Evolutionary conservation across 805 yeast species (phyloP).

Genomic region (Starmerella khaoyaiensis): DNA sequence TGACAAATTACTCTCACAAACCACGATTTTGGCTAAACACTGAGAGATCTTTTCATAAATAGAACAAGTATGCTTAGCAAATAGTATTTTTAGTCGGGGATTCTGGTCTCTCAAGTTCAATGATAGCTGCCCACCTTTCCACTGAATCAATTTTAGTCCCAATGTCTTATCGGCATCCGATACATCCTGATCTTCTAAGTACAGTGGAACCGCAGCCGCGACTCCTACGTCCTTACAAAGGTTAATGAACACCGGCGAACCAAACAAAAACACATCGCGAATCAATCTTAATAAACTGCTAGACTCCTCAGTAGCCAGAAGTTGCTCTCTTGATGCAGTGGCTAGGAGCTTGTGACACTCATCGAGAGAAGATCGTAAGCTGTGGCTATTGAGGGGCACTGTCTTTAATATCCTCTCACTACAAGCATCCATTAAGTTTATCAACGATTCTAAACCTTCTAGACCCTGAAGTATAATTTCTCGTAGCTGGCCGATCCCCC

Average conservation of each 20-base stretch:
- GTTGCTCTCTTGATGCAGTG: neutral
- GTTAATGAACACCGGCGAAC: slow-evolving; percentile 9
- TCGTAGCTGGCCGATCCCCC: neutral
- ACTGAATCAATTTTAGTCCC: neutral
- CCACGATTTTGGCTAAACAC: slow-evolving; percentile 8
- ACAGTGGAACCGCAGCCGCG: neutral
- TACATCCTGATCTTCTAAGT: neutral
- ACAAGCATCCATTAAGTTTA: neutral
- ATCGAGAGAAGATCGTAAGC: neutral
- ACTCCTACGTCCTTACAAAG: slow-evolving; percentile 3
- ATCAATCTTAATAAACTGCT: slow-evolving; percentile 3
- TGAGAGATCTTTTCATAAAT: slow-evolving; percentile 9
- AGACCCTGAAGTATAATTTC: slow-evolving; percentile 1
- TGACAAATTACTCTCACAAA: slow-evolving; percentile 3
- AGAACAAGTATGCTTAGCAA: slow-evolving; percentile 9
- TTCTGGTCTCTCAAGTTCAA: neutral
- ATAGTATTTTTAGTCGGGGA: neutral
- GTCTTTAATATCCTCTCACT: too few species aligned
- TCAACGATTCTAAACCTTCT: neutral
- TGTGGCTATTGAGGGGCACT: slow-evolving; percentile 5
- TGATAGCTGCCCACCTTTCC: neutral
- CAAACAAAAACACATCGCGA: slow-evolving; percentile 11
- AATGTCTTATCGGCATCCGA: neutral
- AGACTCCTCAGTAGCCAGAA: slow-evolving; percentile 2
- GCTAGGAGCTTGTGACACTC: slow-evolving; percentile 1